phyloP scores from a whole-genome alignment of 2,329 filamentous ascomycete genomes.

The Xylaria arbuscula region DNA sequence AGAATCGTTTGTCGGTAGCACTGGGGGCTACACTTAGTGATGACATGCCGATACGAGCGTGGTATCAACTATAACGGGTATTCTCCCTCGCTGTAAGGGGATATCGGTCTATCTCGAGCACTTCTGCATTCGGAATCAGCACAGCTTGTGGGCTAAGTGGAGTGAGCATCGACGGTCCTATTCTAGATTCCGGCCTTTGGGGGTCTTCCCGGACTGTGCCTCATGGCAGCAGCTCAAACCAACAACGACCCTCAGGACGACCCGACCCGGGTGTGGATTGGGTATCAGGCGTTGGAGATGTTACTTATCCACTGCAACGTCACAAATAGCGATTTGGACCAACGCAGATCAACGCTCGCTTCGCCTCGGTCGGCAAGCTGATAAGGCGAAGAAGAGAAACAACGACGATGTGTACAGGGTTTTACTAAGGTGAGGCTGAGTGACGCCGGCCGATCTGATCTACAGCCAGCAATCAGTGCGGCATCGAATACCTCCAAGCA shows the following conservation, averaged over 20 bases:
- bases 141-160: slow-evolving; percentile 15
- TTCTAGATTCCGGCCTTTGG: slow-evolving; percentile 24
- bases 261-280: slow-evolving; percentile 30
- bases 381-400: slow-evolving; percentile 18
- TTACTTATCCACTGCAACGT: slow-evolving; percentile 15
- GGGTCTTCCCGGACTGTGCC: slow-evolving; percentile 30
- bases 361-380: slow-evolving; percentile 20
- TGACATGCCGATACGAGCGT: slow-evolving; percentile 25
- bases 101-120: slow-evolving; percentile 12
- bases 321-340: slow-evolving; percentile 11
- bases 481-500: slow-evolving; percentile 5
- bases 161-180: slow-evolving; percentile 11
- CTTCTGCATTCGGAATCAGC: slow-evolving; percentile 6
- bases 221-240: slow-evolving; percentile 21
- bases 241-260: slow-evolving; percentile 10
- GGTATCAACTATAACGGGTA: slow-evolving; percentile 22
- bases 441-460: slow-evolving; percentile 12
- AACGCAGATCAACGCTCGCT: slow-evolving; percentile 27
- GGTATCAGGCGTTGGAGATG: slow-evolving; percentile 15
- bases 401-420: slow-evolving; percentile 16
- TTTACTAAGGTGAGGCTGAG: slow-evolving; percentile 15
- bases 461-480: neutral
- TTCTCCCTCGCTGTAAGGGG: neutral
- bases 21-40: slow-evolving; percentile 23
- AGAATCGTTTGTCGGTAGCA: slow-evolving; percentile 8